Base-by-base conservation (phyloP, 176 grass and related monocot genomes). In the Aegilops bicornis region DNA sequence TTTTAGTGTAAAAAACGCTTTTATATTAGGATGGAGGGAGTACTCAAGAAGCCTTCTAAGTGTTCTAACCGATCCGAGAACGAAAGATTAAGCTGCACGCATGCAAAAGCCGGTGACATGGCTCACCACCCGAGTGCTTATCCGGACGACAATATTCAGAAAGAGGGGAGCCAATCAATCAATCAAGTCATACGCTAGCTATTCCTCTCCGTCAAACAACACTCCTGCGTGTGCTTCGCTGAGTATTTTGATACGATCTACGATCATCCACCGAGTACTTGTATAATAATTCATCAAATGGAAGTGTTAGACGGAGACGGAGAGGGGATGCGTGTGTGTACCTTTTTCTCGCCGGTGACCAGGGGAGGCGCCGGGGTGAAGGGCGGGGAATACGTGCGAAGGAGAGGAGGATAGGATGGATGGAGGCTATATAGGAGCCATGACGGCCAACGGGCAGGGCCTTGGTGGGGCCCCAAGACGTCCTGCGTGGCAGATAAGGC, bases 401-500 rank as follows among this genome's bases (percentile, higher is more conserved):
- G 79, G 66, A 61, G 25, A 68, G 35, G 69, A 72, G 64, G 90
- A 92, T 90, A 92, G 80, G 82, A 42, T 24, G 73, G 83, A 82
- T 4, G 78, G 69, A 66, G 84, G 76, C 83, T 90, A 90, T 88
- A 94, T 83, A 92, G 83, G 90, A 92, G 64, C 83, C 64, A 85
- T 11, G 64, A 14, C 19, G 73, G 58, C 78, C 87, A 85, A 61
- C 11, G 31, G 80, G 52, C 60, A 8, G 45, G 10, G 72, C 75
- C 64, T 64, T 10, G 23, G 66, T 5, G 70, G 93, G 85, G 1
- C 78, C 91, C 87, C 9, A 3, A 1, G 0, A 13, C 25, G 76
- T 89, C 80, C 58, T 1, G 70, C 86, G 84, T 94, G 92, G 92
- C 60, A 83, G 92, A 97, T 97, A 97, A 97, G 90, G 17, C 56